Percentiles rank a stretch among this genome's conserved stretches.
phyloP scores from a whole-genome alignment of 1,139 yeast species.

The Magnusiomyces ingens region DNA sequence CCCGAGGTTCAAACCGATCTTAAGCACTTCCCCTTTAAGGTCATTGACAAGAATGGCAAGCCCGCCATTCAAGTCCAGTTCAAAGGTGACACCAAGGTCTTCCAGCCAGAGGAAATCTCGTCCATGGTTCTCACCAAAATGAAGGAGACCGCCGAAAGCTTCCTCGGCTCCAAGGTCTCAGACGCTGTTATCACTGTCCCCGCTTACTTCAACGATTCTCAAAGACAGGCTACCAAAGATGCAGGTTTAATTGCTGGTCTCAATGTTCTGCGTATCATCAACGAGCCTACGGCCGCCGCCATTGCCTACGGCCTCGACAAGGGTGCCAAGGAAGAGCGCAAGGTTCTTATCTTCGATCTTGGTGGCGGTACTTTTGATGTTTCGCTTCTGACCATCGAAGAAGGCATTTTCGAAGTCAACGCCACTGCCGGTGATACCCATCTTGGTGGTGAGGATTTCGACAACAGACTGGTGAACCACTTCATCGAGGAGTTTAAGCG shows the following conservation, averaged over 20 bases:
- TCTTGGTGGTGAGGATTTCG: constrained; percentile 99
- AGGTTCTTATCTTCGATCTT: constrained; percentile 85
- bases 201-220: constrained; percentile 94
- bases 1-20: constrained; percentile 86
- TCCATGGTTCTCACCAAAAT: constrained; percentile 92
- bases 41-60: constrained; percentile 76
- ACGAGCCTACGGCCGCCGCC: constrained; percentile 97
- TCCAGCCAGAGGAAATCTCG: constrained; percentile 94
- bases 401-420: constrained; percentile 99
- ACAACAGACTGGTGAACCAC: constrained; percentile 90
- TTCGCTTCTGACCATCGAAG: constrained; percentile 91
- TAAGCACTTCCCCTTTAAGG: constrained; percentile 96
- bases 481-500: constrained; percentile 94
- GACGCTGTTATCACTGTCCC: constrained; percentile 93
- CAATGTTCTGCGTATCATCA: constrained; percentile 87
- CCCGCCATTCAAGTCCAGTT: constrained; percentile 88
- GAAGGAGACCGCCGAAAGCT: constrained; percentile 94
- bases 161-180: constrained; percentile 77
- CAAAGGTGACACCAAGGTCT: constrained; percentile 87
- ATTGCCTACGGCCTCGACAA: constrained; percentile 96
- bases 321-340: constrained; percentile 81
- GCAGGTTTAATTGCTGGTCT: constrained; percentile 96
- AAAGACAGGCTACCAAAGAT: constrained; percentile 96
- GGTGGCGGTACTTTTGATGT: constrained; percentile 99
- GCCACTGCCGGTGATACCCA: constrained; percentile 99